phyloP scores from a whole-genome alignment of 768 basidiomycete species.

The Calocybe gangraenosa region DNA sequence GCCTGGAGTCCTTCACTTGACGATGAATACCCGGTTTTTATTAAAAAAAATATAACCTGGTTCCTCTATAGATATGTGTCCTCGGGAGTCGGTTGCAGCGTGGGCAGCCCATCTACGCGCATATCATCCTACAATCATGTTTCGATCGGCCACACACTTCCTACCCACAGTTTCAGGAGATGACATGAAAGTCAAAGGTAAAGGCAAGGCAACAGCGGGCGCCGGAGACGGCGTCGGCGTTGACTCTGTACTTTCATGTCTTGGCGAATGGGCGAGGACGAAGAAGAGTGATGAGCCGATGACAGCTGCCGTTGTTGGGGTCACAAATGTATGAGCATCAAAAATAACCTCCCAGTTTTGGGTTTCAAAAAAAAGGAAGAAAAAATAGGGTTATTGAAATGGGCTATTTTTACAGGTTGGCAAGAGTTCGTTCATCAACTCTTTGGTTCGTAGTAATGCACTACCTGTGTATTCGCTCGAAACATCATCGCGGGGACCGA shows the following conservation, averaged over 20 bases:
- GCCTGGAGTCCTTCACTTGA: no score
- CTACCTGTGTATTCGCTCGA: slow-evolving; percentile 59
- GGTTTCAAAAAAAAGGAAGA: no score
- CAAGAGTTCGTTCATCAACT: slow-evolving; percentile 84
- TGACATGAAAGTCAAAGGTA: slow-evolving; percentile 31
- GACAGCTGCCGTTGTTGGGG: slow-evolving; percentile 76
- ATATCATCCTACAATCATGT: slow-evolving; percentile 61
- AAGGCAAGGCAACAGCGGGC: slow-evolving; percentile 39
- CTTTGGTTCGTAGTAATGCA: slow-evolving; percentile 49
- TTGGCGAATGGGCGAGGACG: slow-evolving; percentile 43
- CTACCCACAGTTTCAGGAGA: slow-evolving; percentile 35
- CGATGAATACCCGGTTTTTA: no score
- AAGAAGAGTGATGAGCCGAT: slow-evolving; percentile 49
- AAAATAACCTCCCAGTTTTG: slow-evolving; percentile 2
- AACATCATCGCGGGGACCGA: slow-evolving; percentile 52
- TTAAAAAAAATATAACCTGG: no score
- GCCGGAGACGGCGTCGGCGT: slow-evolving; percentile 60
- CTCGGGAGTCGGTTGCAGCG: slow-evolving; percentile 65
- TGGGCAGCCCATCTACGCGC: slow-evolving; percentile 66
- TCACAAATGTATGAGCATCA: slow-evolving; percentile 61
- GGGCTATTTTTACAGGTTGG: no score
- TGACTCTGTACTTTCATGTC: slow-evolving; percentile 43
- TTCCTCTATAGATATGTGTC: slow-evolving; percentile 59
- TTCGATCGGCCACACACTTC: slow-evolving; percentile 69
- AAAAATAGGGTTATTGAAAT: no score